Percentiles rank a stretch among this genome's conserved stretches.
These are phyloP conservation scores for Penicillium polonicum DNA, from an alignment of 2,329 filamentous ascomycete genomes.

Conservation along the genomic window DNA sequence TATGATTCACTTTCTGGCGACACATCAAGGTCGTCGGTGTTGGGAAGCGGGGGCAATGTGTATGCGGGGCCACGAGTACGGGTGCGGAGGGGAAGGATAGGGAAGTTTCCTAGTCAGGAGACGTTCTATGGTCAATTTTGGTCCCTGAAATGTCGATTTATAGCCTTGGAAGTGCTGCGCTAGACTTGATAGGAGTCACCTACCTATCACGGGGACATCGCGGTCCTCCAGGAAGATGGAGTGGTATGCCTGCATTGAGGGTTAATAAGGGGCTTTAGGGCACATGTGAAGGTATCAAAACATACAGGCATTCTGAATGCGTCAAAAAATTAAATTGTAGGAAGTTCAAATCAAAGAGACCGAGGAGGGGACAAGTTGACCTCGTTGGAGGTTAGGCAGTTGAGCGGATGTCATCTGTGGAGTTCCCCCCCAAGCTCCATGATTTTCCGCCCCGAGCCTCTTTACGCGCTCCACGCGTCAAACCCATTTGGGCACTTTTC, in stretches of 20 bases:
- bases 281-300: not conserved
- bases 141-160: not conserved
- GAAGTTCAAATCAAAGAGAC: slow-evolving; percentile 1
- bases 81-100: slow-evolving; percentile 89
- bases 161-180: not conserved
- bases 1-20: slow-evolving; percentile 91
- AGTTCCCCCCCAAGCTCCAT: slow-evolving; percentile 22
- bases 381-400: slow-evolving; percentile 13
- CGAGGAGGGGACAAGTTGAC: slow-evolving; percentile 9
- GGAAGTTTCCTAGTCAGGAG: slow-evolving; percentile 71
- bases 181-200: slow-evolving; percentile 12
- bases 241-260: slow-evolving; percentile 76
- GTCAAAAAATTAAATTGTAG: slow-evolving; percentile 1
- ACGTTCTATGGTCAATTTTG: slow-evolving; percentile 13
- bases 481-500: slow-evolving; percentile 3
- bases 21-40: slow-evolving; percentile 51
- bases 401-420: slow-evolving; percentile 32
- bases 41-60: slow-evolving; percentile 67
- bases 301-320: slow-evolving; percentile 49
- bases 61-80: slow-evolving; percentile 94
- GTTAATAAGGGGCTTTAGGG: slow-evolving; percentile 7
- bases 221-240: slow-evolving; percentile 88
- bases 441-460: slow-evolving; percentile 43
- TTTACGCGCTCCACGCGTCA: slow-evolving; percentile 44
- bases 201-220: slow-evolving; percentile 65